Conservation (phyloP, 805 yeast genomes). For the Blastobotrys terrestris region DNA sequence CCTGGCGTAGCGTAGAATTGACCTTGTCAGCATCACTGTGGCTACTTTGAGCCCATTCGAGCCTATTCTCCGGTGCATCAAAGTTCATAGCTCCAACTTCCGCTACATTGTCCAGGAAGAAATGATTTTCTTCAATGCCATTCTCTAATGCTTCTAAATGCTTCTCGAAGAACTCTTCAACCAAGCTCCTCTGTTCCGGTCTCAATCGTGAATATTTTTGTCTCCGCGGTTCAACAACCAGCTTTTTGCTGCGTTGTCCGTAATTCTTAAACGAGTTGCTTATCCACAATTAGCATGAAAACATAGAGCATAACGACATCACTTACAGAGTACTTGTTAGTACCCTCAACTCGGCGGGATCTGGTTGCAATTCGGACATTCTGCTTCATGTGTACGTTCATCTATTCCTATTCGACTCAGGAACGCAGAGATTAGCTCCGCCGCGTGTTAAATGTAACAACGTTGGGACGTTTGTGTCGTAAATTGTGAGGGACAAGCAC, state of each 20-base stretch:
- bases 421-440: too few relatives aligned
- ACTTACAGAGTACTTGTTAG: constrained; percentile 14
- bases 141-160: constrained; percentile 15
- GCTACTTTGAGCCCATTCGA: constrained; percentile 28
- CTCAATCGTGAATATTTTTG: constrained; percentile 8
- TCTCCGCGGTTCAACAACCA: constrained; percentile 12
- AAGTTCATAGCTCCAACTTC: constrained; percentile 18
- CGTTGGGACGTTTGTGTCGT: background rate
- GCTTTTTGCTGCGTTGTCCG: constrained; percentile 6
- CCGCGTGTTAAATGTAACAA: background rate
- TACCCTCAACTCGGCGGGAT: constrained; percentile 5
- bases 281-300: background rate
- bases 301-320: background rate
- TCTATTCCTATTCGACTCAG: too few relatives aligned
- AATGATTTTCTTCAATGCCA: constrained; percentile 17
- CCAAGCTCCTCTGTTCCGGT: constrained; percentile 1
- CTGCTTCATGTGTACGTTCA: background rate
- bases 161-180: constrained; percentile 5
- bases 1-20: constrained; percentile 53
- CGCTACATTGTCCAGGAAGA: constrained; percentile 20
- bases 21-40: constrained; percentile 50
- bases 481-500: too few relatives aligned
- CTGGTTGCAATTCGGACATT: constrained; percentile 1
- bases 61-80: constrained; percentile 19
- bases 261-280: constrained; percentile 14